Conservation (phyloP, 2,329 filamentous ascomycete species). For the Chrysosporium queenslandicum region DNA sequence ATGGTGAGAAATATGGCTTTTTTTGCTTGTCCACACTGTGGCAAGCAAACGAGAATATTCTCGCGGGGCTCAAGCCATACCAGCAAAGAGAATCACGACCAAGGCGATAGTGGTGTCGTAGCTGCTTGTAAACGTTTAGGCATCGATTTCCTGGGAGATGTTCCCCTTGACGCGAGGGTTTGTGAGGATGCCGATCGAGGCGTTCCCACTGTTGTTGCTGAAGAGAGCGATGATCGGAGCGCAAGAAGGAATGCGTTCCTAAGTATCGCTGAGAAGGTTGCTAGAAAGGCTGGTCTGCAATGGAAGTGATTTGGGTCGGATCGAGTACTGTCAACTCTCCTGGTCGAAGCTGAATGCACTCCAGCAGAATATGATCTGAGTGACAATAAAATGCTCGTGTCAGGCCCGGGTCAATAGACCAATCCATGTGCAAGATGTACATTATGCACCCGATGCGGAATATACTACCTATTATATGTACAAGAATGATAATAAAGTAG, state of each 20-base stretch:
- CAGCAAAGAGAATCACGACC: not conserved
- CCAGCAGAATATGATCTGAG: too few species aligned
- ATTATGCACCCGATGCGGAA: too few species aligned
- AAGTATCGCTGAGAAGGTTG: slow-evolving; percentile 52
- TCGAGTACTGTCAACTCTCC: too few species aligned
- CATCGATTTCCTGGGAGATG: slow-evolving; percentile 74
- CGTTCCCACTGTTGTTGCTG: slow-evolving; percentile 79
- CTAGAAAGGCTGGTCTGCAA: slow-evolving; percentile 35
- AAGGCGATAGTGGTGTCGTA: slow-evolving; percentile 43
- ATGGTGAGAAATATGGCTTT: slow-evolving; percentile 88
- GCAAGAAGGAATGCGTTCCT: slow-evolving; percentile 62
- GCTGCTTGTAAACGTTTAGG: slow-evolving; percentile 60
- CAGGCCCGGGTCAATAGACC: too few species aligned
- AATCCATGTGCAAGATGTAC: too few species aligned
- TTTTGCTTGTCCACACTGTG: slow-evolving; percentile 70
- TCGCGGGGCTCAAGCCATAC: slow-evolving; percentile 36
- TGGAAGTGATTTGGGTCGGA: slow-evolving; percentile 29
- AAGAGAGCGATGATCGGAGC: slow-evolving; percentile 54
- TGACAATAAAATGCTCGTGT: too few species aligned
- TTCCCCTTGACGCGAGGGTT: slow-evolving; percentile 77
- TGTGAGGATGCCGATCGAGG: slow-evolving; percentile 80
- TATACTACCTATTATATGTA: not conserved
- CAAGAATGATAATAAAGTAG: not conserved
- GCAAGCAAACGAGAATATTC: slow-evolving; percentile 64
- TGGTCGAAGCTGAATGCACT: too few species aligned